Evolutionary conservation across 352 stramenopile species (phyloP), one percentile per base, ranked within the genome.

Genomic region (Phytophthora melonis): DNA sequence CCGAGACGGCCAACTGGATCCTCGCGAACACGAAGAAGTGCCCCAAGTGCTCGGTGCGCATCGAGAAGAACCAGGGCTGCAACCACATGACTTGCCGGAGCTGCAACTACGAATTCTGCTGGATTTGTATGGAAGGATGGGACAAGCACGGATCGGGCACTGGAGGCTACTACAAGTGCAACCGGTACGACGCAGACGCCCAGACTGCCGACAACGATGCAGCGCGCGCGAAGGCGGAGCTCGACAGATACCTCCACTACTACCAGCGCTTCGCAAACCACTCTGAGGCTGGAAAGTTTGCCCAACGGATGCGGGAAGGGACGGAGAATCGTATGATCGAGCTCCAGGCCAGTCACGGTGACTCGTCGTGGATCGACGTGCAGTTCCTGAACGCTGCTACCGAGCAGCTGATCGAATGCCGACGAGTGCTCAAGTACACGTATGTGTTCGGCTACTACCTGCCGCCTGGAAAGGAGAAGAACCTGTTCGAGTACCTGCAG

Each of bases 41-140:
- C 82, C 98, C 98, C 11, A 99, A 99, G 81, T 99, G 98, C 83
- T 90, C 89, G 21, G 97, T 97, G 68, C 93, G 97, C 58, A 99
- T 99, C 78, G 98, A 99, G 82, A 99, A 99, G 84, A 99, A 99
- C 81, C 97, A 99, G 72, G 98, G 98, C 23, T 99, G 98, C 85
- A 99, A 99, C 82, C 98, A 99, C 90, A 99, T 99, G 96, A 99
- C 92, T 23, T 99, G 97, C 78, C 88, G 87, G 72, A 94, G 87
- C 68, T 97, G 90, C 72, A 89, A 77, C 43, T 93, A 97, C 79
- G 97, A 99, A 72, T 99, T 99, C 78, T 99, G 98, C 81, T 99
- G 98, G 85, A 96, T 95, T 66, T 99, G 97, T 80, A 98, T 99
- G 91, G 95, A 98, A 56, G 81, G 93, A 53, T 99, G 98, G 98